Evolutionary conservation across 1,284 basidiomycete genomes (phyloP), one percentile per base, ranked within the genome.

Genomic region (Irpex sp.): DNA sequence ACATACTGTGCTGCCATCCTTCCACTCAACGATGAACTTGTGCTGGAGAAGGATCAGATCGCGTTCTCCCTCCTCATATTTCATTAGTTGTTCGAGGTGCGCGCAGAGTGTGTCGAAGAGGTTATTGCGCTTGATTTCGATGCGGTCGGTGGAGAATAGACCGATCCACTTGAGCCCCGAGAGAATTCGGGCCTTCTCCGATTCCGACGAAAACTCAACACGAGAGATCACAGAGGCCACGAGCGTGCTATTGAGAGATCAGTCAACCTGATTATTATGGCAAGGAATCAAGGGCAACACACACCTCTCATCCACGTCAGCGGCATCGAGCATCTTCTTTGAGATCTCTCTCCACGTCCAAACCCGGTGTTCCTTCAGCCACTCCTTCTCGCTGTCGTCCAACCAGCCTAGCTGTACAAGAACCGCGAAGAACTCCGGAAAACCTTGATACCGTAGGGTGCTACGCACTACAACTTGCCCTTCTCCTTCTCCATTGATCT

Each of bases 1-100:
- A 72, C 83, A 64, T 64, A 91, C 92, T 75, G 84, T 80, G 58
- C 80, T 85, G 60, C 96, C 95, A 73, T 97, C 93, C 47, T 84
- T 81, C 85, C 91, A 92, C 74, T 94, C 86, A 56, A 97, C 89
- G 70, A 93, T 79, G 74, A 98, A 97, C 80, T 96, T 97, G 86
- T 99, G 97, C 80, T 98, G 96, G 60, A 99, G 87, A 87, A 98
- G 94, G 69, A 99, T 94, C 69, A 98, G 87, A 77, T 99, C 97
- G 19, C 95, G 89, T 80, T 98, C 96, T 66, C 94, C 94, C 57
- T 84, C 80, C 67, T 89, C 91, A 79, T 98, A 98, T 76, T 89
- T 86, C 91, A 97, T 98, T 76, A 97, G 86, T 68, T 82, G 85
- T 82, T 99, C 96, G 59, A 99, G 86, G 37, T 85, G 90, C 2